phyloP scores from a whole-genome alignment of 1,284 basidiomycete species.

The Puccinia triticina region DNA sequence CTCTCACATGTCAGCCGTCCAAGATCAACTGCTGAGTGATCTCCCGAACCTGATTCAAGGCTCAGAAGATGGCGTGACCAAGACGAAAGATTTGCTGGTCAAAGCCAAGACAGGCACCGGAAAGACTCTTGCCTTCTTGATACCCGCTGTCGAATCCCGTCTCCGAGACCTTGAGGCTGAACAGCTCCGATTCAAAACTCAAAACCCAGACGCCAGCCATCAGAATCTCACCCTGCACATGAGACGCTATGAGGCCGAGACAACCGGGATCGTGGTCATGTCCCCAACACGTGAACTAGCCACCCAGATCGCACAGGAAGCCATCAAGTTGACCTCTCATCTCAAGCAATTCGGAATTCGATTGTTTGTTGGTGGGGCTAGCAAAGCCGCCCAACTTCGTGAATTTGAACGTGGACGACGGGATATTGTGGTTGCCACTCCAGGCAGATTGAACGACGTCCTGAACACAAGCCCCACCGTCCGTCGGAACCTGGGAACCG shows the following conservation, averaged over 20 bases:
- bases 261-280: slow-evolving; percentile 79
- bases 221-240: slow-evolving; percentile 53
- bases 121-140: slow-evolving; percentile 60
- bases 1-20: slow-evolving; percentile 78
- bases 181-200: slow-evolving; percentile 55
- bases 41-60: slow-evolving; percentile 66
- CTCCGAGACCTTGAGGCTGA: slow-evolving; percentile 55
- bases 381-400: slow-evolving; percentile 70
- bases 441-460: slow-evolving; percentile 83
- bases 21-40: slow-evolving; percentile 72
- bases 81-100: slow-evolving; percentile 59
- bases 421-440: slow-evolving; percentile 90
- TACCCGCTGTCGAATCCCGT: slow-evolving; percentile 59
- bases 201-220: slow-evolving; percentile 57
- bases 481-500: slow-evolving; percentile 63
- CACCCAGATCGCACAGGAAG: slow-evolving; percentile 88
- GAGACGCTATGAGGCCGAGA: slow-evolving; percentile 56
- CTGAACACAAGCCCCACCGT: slow-evolving; percentile 70
- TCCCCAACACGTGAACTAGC: slow-evolving; percentile 93
- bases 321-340: slow-evolving; percentile 70
- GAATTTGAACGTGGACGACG: slow-evolving; percentile 70
- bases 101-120: slow-evolving; percentile 61
- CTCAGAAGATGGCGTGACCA: slow-evolving; percentile 57
- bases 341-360: slow-evolving; percentile 72
- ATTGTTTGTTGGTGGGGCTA: slow-evolving; percentile 79